Conservation (phyloP, 2,329 filamentous ascomycete species). For the Aspergillus sp. region DNA sequence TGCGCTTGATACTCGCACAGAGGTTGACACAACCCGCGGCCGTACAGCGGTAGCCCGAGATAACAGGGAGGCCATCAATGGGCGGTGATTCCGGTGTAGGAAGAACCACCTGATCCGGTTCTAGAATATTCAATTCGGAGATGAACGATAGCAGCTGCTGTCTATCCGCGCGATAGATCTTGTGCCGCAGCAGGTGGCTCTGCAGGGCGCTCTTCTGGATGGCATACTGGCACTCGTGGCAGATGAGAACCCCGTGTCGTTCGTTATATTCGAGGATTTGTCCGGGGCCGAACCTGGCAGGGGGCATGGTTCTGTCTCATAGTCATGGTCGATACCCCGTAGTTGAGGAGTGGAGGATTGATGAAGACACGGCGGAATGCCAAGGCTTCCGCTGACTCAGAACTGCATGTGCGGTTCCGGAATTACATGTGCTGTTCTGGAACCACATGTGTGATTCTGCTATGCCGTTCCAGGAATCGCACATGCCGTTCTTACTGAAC, state of each 20-base stretch:
- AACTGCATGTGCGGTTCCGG: neutral
- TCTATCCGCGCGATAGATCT: conserved; percentile 10
- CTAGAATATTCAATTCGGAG: neutral
- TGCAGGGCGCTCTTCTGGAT: conserved; percentile 11
- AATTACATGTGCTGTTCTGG: neutral
- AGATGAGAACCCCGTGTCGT: conserved; percentile 6
- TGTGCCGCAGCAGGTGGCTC: conserved; percentile 12
- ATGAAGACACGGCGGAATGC: neutral
- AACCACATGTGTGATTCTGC: neutral
- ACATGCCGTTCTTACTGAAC: too few species aligned
- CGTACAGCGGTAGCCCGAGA: conserved; percentile 8
- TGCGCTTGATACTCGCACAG: conserved; percentile 10
- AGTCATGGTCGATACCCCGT: neutral
- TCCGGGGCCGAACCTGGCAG: neutral
- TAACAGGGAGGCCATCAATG: neutral
- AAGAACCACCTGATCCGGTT: conserved; percentile 1
- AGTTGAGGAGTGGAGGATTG: neutral
- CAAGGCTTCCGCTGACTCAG: neutral
- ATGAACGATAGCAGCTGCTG: neutral
- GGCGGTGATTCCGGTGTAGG: neutral
- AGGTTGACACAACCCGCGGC: conserved; percentile 1
- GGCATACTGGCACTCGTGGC: conserved; percentile 10
- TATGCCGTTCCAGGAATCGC: too few species aligned
- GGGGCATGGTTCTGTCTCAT: neutral
- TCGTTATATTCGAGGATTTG: conserved; percentile 4